Evolutionary conservation across 768 basidiomycete species (phyloP).

Genomic region (Xerocomellus amylosporus): DNA sequence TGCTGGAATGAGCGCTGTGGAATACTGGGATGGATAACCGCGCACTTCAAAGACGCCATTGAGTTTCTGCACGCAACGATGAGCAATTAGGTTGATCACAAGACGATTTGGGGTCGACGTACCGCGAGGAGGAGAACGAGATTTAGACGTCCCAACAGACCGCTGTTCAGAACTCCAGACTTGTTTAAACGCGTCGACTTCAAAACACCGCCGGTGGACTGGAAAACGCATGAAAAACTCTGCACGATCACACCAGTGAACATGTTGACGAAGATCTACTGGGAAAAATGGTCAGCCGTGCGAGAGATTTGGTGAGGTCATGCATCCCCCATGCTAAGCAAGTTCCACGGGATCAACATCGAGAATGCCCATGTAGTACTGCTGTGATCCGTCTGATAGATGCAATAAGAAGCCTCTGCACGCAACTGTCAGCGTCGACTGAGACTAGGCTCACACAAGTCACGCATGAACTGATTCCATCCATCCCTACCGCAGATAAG

Average conservation of each 20-base stretch:
- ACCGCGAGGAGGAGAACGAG: slow-evolving; percentile 84
- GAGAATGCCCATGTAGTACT: slow-evolving; percentile 78
- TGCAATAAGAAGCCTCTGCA: slow-evolving; percentile 51
- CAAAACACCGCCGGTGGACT: slow-evolving; percentile 67
- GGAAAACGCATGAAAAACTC: slow-evolving; percentile 96
- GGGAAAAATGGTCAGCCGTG: not conserved
- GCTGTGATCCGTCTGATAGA: slow-evolving; percentile 81
- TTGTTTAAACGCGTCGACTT: slow-evolving; percentile 79
- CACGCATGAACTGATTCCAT: slow-evolving; percentile 98
- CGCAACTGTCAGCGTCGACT: not conserved
- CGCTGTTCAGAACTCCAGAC: slow-evolving; percentile 85
- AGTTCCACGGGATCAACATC: slow-evolving; percentile 92
- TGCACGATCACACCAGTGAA: slow-evolving; percentile 96
- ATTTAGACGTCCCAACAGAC: slow-evolving; percentile 65
- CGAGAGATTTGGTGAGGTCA: slow-evolving; percentile 13
- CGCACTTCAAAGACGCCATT: slow-evolving; percentile 85
- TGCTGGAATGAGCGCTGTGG: slow-evolving; percentile 56
- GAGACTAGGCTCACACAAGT: slow-evolving; percentile 38
- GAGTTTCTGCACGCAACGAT: slow-evolving; percentile 53
- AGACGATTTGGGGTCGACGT: slow-evolving; percentile 28
- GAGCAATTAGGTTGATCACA: not conserved
- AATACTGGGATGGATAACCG: slow-evolving; percentile 74
- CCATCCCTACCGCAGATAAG: slow-evolving; percentile 59
- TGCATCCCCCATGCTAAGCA: slow-evolving; percentile 69
- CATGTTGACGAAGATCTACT: slow-evolving; percentile 97